These are phyloP conservation scores for Podospora anserina DNA, from an alignment of 495 filamentous ascomycete species.

Conservation along the genomic window DNA sequence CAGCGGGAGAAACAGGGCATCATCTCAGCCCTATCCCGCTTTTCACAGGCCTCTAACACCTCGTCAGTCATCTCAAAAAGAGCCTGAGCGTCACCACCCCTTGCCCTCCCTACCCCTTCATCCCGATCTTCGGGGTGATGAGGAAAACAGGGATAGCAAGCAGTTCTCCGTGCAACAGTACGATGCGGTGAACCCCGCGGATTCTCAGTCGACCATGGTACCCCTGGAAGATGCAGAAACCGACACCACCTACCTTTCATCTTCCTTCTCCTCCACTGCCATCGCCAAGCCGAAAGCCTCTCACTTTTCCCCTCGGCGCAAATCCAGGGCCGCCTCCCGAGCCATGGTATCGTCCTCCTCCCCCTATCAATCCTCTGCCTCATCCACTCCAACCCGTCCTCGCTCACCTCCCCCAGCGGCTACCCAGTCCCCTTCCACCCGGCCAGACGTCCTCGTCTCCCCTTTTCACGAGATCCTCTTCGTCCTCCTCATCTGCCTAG, in stretches of 20 bases:
- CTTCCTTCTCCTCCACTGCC: neutral
- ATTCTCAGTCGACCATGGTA: neutral
- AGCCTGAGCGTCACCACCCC: neutral
- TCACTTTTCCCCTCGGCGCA: neutral
- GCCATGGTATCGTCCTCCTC: neutral
- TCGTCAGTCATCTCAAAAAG: neutral
- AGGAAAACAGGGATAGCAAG: neutral
- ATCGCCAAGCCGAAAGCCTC: neutral
- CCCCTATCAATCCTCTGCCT: neutral
- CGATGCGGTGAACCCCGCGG: neutral
- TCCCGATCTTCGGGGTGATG: neutral
- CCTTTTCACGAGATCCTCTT: conserved; percentile 18
- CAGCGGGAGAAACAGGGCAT: neutral
- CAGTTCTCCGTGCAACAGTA: neutral
- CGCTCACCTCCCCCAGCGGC: neutral
- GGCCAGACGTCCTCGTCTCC: conserved; percentile 12
- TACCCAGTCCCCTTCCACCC: neutral
- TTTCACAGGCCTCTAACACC: neutral
- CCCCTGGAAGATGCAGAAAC: neutral
- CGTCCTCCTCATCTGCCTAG: conserved; percentile 20
- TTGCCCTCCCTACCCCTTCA: neutral
- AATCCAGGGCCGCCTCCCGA: neutral
- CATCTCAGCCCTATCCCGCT: neutral
- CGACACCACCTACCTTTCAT: neutral
- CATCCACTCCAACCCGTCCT: neutral